phyloP scores from a whole-genome alignment of 1,139 yeast genomes.

The Kluyveromyces sp. region DNA sequence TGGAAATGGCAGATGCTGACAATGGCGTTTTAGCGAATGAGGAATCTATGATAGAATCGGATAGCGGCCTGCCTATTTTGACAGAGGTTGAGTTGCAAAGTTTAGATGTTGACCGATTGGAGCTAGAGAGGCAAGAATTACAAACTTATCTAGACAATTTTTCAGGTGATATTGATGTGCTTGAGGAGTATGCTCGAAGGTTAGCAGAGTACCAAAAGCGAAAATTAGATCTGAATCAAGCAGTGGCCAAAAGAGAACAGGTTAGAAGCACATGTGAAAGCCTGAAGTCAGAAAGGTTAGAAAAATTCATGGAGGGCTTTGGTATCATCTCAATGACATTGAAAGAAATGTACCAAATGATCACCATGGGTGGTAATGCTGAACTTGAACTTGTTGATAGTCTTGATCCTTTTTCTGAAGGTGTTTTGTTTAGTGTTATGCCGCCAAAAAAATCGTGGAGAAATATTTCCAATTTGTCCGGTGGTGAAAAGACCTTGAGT shows the following conservation, averaged over 20 bases:
- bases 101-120: constrained; percentile 45
- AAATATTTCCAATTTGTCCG: constrained; percentile 88
- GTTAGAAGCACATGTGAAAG: constrained; percentile 61
- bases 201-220: constrained; percentile 58
- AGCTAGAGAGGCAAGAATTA: constrained; percentile 46
- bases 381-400: constrained; percentile 93
- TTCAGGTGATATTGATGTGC: constrained; percentile 63
- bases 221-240: constrained; percentile 56
- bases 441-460: constrained; percentile 99
- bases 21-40: constrained; percentile 22
- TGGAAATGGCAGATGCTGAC: constrained; percentile 15
- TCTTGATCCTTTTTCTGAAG: constrained; percentile 96
- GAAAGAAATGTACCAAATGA: constrained; percentile 97
- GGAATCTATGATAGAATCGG: constrained; percentile 9
- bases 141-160: constrained; percentile 53
- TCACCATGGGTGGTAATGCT: constrained; percentile 99
- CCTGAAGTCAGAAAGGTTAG: constrained; percentile 64
- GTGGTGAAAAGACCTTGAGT: constrained; percentile 95
- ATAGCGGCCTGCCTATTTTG: constrained; percentile 35
- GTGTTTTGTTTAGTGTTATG: constrained; percentile 94
- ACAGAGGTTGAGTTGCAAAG: constrained; percentile 48
- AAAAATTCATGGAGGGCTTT: constrained; percentile 93
- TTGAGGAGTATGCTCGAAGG: constrained; percentile 70
- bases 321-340: constrained; percentile 77
- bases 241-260: constrained; percentile 62